Evolutionary conservation across 371 early-diverging fungal species (phyloP).

Genomic region (Cokeromyces recurvatus): DNA sequence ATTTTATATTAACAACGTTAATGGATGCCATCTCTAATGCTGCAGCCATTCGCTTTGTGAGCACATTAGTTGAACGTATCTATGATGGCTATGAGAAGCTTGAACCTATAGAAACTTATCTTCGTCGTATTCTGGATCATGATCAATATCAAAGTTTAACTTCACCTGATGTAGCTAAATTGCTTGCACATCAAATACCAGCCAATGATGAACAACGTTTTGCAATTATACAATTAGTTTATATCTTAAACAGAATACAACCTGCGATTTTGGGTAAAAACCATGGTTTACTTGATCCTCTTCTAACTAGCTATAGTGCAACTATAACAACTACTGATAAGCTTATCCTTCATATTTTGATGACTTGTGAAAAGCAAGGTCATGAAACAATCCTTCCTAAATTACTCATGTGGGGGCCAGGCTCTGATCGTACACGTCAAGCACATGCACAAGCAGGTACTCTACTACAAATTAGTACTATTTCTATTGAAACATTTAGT

Average conservation of each 20-base stretch:
- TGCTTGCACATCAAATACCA: constrained; percentile 3
- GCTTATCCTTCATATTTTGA: constrained; percentile 42
- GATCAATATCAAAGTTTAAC: constrained; percentile 28
- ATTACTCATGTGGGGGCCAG: constrained; percentile 53
- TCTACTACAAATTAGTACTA: constrained; percentile 28
- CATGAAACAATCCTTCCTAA: constrained; percentile 40
- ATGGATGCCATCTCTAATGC: constrained; percentile 38
- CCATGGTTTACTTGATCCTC: constrained; percentile 44
- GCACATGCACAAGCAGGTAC: constrained; percentile 37
- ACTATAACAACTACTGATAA: constrained; percentile 48
- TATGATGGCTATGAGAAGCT: constrained; percentile 27
- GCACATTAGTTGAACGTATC: constrained; percentile 16
- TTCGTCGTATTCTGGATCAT: constrained; percentile 40
- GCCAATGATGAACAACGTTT: constrained; percentile 26
- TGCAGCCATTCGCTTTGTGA: constrained; percentile 32
- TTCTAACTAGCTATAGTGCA: constrained; percentile 55
- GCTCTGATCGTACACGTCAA: constrained; percentile 44
- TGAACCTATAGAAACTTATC: constrained; percentile 40
- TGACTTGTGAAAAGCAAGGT: constrained; percentile 48
- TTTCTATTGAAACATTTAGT: constrained; percentile 53
- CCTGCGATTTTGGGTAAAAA: constrained; percentile 37
- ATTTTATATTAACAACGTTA: constrained; percentile 36
- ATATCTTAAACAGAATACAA: constrained; percentile 42
- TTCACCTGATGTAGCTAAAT: constrained; percentile 14
- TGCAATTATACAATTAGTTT: constrained; percentile 44